Evolutionary conservation across 2,329 filamentous ascomycete species (phyloP).

Genomic region (Claviceps capensis): DNA sequence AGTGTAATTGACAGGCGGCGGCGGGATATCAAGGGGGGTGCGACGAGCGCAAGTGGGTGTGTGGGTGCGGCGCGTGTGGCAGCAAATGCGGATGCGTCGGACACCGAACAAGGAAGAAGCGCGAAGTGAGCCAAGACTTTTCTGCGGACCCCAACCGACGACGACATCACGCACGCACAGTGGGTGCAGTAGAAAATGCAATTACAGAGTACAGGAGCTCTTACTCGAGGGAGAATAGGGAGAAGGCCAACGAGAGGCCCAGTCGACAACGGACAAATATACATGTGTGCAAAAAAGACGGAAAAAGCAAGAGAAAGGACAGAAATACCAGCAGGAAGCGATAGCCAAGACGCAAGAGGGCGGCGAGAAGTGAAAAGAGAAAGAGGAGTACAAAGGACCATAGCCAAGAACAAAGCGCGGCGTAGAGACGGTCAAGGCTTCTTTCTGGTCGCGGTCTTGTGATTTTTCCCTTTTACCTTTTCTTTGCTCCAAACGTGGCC

Average conservation of each 20-base stretch:
- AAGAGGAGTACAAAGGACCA: not conserved
- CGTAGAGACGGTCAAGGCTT: not conserved
- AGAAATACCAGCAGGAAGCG: not conserved
- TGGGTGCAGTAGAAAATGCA: not conserved
- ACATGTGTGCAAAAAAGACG: not conserved
- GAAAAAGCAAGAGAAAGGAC: not conserved
- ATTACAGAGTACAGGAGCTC: not conserved
- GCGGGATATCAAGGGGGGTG: not conserved
- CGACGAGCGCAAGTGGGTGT: not conserved
- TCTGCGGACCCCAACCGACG: not conserved
- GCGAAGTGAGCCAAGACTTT: not conserved
- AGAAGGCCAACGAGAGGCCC: too few relatives aligned
- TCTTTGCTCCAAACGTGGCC: not conserved
- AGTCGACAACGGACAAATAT: too few relatives aligned
- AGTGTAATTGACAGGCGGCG: not conserved
- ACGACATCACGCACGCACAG: not conserved
- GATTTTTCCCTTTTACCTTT: not conserved
- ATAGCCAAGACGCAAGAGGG: not conserved
- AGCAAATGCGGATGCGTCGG: slow-evolving; percentile 4
- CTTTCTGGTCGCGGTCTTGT: not conserved
- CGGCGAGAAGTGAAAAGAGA: not conserved
- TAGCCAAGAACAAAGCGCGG: not conserved
- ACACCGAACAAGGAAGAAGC: slow-evolving; percentile 1
- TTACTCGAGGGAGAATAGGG: not conserved
- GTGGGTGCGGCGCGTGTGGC: not conserved